Conservation (phyloP, 2,329 filamentous ascomycete genomes). For the Colletotrichum tanaceti region DNA sequence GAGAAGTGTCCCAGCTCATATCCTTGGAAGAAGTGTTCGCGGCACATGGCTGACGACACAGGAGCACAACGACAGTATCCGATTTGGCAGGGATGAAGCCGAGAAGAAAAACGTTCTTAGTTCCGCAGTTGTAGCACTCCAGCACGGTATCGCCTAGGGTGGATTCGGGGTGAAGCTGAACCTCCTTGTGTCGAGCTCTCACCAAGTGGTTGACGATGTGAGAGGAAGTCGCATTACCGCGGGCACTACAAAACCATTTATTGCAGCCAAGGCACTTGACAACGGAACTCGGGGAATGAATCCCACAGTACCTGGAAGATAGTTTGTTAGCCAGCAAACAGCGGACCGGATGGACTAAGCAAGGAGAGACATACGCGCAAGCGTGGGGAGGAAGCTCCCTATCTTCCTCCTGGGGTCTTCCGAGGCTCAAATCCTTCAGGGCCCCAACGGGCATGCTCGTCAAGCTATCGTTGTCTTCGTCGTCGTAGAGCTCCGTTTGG, state of each 20-base stretch:
- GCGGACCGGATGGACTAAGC: constrained; percentile 8
- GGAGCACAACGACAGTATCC: constrained; percentile 94
- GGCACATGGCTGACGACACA: constrained; percentile 96
- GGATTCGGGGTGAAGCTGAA: constrained; percentile 93
- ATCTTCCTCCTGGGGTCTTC: constrained; percentile 75
- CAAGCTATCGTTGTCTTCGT: constrained; percentile 81
- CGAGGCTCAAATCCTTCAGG: constrained; percentile 71
- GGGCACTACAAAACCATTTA: constrained; percentile 99
- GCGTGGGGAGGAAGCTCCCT: constrained; percentile 94
- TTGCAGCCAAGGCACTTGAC: constrained; percentile 96
- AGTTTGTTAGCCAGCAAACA: not conserved
- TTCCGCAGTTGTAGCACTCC: constrained; percentile 99
- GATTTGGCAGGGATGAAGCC: constrained; percentile 99
- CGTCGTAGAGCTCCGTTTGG: constrained; percentile 83
- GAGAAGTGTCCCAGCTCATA: constrained; percentile 99
- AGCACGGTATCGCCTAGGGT: constrained; percentile 94
- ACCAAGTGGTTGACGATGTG: constrained; percentile 99
- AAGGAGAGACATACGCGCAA: constrained; percentile 79
- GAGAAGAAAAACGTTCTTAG: constrained; percentile 98
- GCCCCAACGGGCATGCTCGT: constrained; percentile 85
- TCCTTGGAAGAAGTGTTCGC: constrained; percentile 96
- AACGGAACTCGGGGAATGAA: constrained; percentile 93
- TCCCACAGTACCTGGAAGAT: constrained; percentile 85
- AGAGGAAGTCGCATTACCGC: constrained; percentile 94
- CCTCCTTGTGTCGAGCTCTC: constrained; percentile 97